These are phyloP conservation scores for Fraxinus albicans DNA, from an alignment of 305 asterid species.

Conservation along the genomic window DNA sequence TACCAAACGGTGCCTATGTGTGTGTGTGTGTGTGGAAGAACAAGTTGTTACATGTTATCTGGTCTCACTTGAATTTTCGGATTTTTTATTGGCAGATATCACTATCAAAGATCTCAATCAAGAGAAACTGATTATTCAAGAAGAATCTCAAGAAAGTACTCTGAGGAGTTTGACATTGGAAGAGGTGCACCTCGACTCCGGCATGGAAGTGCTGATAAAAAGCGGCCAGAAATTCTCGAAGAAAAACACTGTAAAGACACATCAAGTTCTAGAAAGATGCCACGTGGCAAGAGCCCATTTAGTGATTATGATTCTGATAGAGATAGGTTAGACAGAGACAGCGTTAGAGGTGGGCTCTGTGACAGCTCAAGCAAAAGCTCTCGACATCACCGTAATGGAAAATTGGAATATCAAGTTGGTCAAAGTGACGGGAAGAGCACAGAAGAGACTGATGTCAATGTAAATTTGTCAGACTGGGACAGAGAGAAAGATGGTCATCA, in stretches of 20 bases:
- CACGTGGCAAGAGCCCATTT: constrained; percentile 27
- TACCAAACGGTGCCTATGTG: too few relatives aligned
- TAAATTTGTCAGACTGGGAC: constrained; percentile 27
- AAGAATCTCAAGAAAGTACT: constrained; percentile 46
- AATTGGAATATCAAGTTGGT: constrained; percentile 28
- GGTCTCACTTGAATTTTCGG: constrained; percentile 3
- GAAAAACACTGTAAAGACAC: constrained; percentile 30
- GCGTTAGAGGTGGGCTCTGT: constrained; percentile 20
- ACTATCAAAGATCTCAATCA: constrained; percentile 45
- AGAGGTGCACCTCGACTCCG: constrained; percentile 31
- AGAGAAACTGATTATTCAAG: constrained; percentile 40
- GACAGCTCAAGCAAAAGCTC: constrained; percentile 34
- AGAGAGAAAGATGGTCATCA: constrained; percentile 25
- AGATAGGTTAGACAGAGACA: constrained; percentile 31
- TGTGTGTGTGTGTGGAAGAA: background rate
- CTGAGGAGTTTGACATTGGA: constrained; percentile 36
- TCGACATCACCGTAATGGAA: constrained; percentile 17
- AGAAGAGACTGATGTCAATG: constrained; percentile 20
- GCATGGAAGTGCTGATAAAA: constrained; percentile 31
- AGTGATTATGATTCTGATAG: constrained; percentile 39
- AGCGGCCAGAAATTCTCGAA: constrained; percentile 30
- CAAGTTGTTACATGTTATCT: background rate
- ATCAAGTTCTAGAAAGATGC: constrained; percentile 30
- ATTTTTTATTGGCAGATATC: constrained; percentile 36
- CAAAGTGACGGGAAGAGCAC: constrained; percentile 23